Conservation (phyloP, 208 protist species). For the Trypanosoma cruzi region DNA sequence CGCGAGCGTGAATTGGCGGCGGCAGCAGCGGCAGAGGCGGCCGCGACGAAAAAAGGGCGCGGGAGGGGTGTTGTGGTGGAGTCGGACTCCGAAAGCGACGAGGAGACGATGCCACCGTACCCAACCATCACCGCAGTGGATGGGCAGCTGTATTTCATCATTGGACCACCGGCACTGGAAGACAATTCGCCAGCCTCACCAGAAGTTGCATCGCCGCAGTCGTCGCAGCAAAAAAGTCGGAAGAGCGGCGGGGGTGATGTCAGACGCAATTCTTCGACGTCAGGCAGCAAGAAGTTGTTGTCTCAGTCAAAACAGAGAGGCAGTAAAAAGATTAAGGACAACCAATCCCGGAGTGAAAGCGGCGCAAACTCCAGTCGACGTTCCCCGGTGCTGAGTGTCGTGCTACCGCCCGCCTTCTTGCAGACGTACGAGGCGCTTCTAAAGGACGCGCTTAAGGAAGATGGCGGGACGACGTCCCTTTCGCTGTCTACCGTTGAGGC, state of each 20-base stretch:
- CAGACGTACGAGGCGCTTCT: constrained; percentile 3
- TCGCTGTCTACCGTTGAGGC: constrained; percentile 27
- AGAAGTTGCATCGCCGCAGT: not conserved
- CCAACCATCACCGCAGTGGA: constrained; percentile 33
- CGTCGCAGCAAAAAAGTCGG: not conserved
- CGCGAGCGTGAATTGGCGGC: constrained; percentile 20
- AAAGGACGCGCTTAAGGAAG: constrained; percentile 9
- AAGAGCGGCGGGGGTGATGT: not conserved
- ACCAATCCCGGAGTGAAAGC: not conserved
- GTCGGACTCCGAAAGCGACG: constrained; percentile 5
- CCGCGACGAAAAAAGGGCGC: constrained; percentile 1
- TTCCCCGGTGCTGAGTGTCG: not conserved
- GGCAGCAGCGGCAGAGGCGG: constrained; percentile 10
- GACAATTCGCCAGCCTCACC: not conserved
- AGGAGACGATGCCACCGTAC: constrained; percentile 15
- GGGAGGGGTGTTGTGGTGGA: constrained; percentile 18
- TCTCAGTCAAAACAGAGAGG: not conserved
- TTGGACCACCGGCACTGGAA: constrained; percentile 27
- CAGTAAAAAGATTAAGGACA: not conserved
- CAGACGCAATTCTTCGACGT: not conserved
- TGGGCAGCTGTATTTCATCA: constrained; percentile 40
- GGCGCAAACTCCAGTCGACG: constrained; percentile 5
- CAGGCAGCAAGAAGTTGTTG: not conserved
- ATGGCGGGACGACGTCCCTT: constrained; percentile 27
- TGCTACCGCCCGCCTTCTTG: constrained; percentile 1